Evolutionary conservation across 2,329 filamentous ascomycete species (phyloP).

Genomic region (Pseudocercospora pini-densiflorae): DNA sequence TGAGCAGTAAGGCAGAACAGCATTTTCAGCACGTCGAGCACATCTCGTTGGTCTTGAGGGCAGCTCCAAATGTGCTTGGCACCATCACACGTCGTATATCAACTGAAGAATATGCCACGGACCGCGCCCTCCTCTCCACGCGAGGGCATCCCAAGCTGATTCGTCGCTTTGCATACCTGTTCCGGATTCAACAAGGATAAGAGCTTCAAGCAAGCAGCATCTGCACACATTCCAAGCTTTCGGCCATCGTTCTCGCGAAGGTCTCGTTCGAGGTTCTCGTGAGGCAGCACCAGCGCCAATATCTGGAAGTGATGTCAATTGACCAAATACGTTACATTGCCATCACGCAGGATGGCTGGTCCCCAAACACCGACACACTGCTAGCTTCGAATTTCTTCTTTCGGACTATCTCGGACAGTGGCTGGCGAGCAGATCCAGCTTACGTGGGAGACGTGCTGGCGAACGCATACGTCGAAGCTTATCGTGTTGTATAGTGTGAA

Average conservation of each 20-base stretch:
- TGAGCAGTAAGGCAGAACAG: not conserved
- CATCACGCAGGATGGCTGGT: not conserved
- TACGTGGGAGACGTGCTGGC: not conserved
- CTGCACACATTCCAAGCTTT: not conserved
- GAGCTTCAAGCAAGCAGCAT: not conserved
- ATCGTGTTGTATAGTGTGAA: not conserved
- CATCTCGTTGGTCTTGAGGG: not conserved
- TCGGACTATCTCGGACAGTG: slow-evolving; percentile 3
- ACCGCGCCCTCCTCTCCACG: not conserved
- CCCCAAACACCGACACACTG: not conserved
- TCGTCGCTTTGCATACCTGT: not conserved
- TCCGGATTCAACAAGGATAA: not conserved
- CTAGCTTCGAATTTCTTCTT: not conserved
- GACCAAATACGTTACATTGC: not conserved
- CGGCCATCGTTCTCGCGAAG: not conserved
- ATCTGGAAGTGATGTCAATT: not conserved
- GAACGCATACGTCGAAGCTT: slow-evolving; percentile 2
- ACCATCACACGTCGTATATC: not conserved
- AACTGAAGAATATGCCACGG: not conserved
- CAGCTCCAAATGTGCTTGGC: not conserved
- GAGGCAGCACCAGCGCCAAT: not conserved
- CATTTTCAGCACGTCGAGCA: not conserved
- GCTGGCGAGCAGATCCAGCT: not conserved
- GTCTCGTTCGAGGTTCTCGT: not conserved
- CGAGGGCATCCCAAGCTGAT: not conserved